Evolutionary conservation across 805 yeast species (phyloP), one percentile per base, ranked within the genome.

Genomic region (Alloascoidea africana): DNA sequence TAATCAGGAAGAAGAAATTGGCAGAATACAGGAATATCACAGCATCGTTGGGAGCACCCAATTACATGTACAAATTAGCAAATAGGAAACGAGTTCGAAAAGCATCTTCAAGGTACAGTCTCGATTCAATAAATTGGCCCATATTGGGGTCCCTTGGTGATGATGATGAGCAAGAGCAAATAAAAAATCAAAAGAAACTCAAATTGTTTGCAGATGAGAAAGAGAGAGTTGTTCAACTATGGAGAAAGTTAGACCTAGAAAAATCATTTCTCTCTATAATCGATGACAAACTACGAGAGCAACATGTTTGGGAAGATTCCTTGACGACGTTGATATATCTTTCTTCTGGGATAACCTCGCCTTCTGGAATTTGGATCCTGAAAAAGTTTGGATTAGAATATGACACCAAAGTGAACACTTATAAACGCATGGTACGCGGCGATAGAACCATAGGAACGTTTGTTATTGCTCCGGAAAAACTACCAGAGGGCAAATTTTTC

Each of bases 281-380:
- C 33, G 48, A 58, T 4, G 43, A 46, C 3, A 49, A 54, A 16
- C 49, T 65, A 40, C 44, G 53, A 38, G 15, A 48, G 33, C 42
- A 36, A 15, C 44, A 49, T 6, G 52, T 49, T 4, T 35, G 46
- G 3, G 46, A 51, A n/a, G 44, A 46, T 4, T 39, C 51, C 4
- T 41, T 62, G n/a, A 57, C 55, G 17, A 52, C 68, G 34, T 47
- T 67, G 19, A 49, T 72, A 3, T n/a, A n/a, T n/a, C 55, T 68
- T 30, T 66, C 65, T 6, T 66, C 65, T 34, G 59, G 70, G 42
- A 73, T 79, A 77, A 43, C 51, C 2, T 45, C 54, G 2, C 18
- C 56, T 3, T 58, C 62, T 36, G 66, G 74, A 1, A 60, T 58
- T 36, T 73, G 79, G 79, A 51, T 71, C 34, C 59, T 59, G 15